phyloP scores from a whole-genome alignment of 2,329 filamentous ascomycete genomes.

The Cladosporium oxysporum region DNA sequence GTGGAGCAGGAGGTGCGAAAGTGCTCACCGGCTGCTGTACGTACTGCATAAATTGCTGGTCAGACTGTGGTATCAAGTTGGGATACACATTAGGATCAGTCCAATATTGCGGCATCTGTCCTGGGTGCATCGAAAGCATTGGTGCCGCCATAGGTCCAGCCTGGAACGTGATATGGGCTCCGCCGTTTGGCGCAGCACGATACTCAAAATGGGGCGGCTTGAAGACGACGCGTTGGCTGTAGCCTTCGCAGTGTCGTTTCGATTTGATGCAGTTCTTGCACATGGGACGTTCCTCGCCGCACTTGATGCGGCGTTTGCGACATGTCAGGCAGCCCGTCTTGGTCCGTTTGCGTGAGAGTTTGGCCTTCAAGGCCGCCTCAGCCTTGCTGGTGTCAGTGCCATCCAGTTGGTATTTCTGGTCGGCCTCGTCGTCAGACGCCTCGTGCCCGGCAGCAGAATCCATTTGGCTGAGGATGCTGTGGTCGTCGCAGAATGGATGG shows the following conservation, averaged over 20 bases:
- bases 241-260: constrained; percentile 80
- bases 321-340: constrained; percentile 95
- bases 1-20: constrained; percentile 5
- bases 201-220: constrained; percentile 68
- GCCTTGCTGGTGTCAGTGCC: constrained; percentile 31
- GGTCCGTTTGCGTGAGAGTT: constrained; percentile 62
- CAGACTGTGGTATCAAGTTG: constrained; percentile 6
- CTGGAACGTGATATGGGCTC: constrained; percentile 40
- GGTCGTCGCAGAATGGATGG: neutral
- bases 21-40: constrained; percentile 9
- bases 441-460: constrained; percentile 6
- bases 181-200: constrained; percentile 48
- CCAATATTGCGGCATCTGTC: constrained; percentile 17
- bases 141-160: constrained; percentile 27
- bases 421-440: constrained; percentile 14
- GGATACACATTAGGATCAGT: constrained; percentile 14
- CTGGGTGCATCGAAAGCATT: constrained; percentile 14
- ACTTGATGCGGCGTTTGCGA: constrained; percentile 93
- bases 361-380: constrained; percentile 34
- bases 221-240: constrained; percentile 78
- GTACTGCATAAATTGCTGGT: constrained; percentile 17
- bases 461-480: constrained; percentile 1
- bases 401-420: constrained; percentile 7
- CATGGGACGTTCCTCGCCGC: constrained; percentile 82
- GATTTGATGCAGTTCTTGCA: constrained; percentile 87